Conservation (phyloP, 2,329 filamentous ascomycete genomes). For the Penicillium griseofulvum region DNA sequence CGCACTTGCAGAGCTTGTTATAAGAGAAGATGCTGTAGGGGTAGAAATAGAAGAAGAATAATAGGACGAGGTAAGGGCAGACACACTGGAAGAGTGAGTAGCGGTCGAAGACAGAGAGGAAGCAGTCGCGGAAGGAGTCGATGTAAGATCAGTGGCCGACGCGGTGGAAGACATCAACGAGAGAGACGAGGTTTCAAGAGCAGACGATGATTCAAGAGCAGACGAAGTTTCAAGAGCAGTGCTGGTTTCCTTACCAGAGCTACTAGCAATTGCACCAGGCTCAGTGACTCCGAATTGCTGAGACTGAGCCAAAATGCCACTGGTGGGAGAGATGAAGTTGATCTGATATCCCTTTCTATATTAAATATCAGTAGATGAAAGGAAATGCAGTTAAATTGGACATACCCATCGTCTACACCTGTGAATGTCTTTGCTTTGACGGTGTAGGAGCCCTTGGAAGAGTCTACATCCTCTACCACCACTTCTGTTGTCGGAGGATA, state of each 20-base stretch:
- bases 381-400: background rate
- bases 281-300: conserved; percentile 32
- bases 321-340: conserved; percentile 40
- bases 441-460: conserved; percentile 35
- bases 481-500: conserved; percentile 34
- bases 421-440: conserved; percentile 31
- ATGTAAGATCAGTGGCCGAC: conserved; percentile 14
- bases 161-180: conserved; percentile 19
- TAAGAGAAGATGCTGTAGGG: conserved; percentile 21
- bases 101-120: conserved; percentile 20
- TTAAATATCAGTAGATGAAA: background rate
- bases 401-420: conserved; percentile 26
- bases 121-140: conserved; percentile 16
- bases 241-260: conserved; percentile 26
- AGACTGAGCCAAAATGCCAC: conserved; percentile 45
- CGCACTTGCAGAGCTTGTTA: conserved; percentile 22
- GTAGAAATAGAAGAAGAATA: conserved; percentile 16
- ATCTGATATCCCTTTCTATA: conserved; percentile 41
- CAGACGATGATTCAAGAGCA: conserved; percentile 27
- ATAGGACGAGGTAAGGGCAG: conserved; percentile 11
- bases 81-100: conserved; percentile 10
- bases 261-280: conserved; percentile 19
- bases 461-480: conserved; percentile 38
- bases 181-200: conserved; percentile 26
- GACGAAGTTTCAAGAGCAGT: conserved; percentile 27